A percentile compares a stretch with the other conserved stretches of the same genome.
Evolutionary conservation across 352 stramenopile species (phyloP).

Genomic region (Globisporangium yorkense): DNA sequence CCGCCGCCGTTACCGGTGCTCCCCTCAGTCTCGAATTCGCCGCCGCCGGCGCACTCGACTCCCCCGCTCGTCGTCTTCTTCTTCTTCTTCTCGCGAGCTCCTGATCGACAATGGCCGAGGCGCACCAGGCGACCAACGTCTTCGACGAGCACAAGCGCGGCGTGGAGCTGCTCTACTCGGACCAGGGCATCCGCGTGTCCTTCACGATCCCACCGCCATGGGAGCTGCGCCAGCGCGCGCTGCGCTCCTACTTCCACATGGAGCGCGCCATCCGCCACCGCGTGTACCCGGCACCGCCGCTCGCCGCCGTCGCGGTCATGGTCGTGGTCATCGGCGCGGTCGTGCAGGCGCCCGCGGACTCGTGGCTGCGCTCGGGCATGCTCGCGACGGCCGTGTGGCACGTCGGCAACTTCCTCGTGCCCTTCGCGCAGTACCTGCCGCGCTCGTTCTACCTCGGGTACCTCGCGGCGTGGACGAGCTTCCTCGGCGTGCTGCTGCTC

Average conservation of each 20-base stretch:
- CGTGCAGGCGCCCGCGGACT: slow-evolving; percentile 55
- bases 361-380: slow-evolving; percentile 76
- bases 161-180: slow-evolving; percentile 81
- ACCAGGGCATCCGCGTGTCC: slow-evolving; percentile 76
- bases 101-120: slow-evolving; percentile 64
- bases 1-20: background rate
- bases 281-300: slow-evolving; percentile 74
- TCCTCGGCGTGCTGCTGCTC: slow-evolving; percentile 77
- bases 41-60: slow-evolving; percentile 4
- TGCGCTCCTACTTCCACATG: slow-evolving; percentile 69
- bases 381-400: slow-evolving; percentile 77
- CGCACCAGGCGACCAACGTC: slow-evolving; percentile 76
- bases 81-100: background rate
- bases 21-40: slow-evolving; percentile 12
- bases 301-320: slow-evolving; percentile 52
- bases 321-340: slow-evolving; percentile 58
- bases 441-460: slow-evolving; percentile 79
- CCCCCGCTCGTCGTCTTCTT: background rate
- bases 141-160: slow-evolving; percentile 85
- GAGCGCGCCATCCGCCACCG: slow-evolving; percentile 58
- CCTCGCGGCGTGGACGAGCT: slow-evolving; percentile 72
- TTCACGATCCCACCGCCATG: slow-evolving; percentile 82
- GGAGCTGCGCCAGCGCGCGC: slow-evolving; percentile 51
- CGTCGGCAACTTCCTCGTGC: slow-evolving; percentile 73
- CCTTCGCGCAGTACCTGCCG: slow-evolving; percentile 56